A percentile compares a stretch with the other conserved stretches of the same genome.
Conservation (phyloP, 2,329 filamentous ascomycete species). For the Phaeophleospora eucalypticola region DNA sequence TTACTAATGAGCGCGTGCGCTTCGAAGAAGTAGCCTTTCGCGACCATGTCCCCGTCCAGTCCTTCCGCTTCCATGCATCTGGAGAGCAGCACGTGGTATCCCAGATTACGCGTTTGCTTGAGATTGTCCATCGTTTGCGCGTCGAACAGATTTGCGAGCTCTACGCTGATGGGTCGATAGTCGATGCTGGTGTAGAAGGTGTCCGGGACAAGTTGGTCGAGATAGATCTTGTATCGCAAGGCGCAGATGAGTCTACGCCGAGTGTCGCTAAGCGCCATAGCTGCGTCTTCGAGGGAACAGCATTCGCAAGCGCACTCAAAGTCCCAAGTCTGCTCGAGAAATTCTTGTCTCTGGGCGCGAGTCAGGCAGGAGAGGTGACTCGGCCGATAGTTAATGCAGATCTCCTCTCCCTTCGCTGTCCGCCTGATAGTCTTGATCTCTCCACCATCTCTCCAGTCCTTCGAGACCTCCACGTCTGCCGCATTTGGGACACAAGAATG, state of each 20-base stretch:
- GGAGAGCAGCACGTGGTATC: background rate
- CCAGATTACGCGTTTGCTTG: background rate
- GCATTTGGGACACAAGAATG: constrained; percentile 2
- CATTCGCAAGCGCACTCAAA: constrained; percentile 3
- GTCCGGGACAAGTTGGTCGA: background rate
- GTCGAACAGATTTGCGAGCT: background rate
- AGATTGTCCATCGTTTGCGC: background rate
- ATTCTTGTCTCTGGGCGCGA: background rate
- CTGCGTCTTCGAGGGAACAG: background rate
- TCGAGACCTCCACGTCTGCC: background rate
- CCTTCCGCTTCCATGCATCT: background rate
- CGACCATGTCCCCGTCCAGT: background rate
- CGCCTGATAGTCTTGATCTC: background rate
- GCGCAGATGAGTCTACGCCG: background rate
- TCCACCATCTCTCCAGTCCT: background rate
- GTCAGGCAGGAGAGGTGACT: background rate
- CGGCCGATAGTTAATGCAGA: background rate
- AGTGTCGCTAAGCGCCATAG: background rate
- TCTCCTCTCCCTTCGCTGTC: background rate
- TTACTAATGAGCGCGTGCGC: background rate
- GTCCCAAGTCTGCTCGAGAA: background rate
- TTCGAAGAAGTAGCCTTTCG: background rate
- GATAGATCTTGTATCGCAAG: background rate
- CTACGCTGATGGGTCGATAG: background rate
- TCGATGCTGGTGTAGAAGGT: background rate